phyloP scores from a whole-genome alignment of 129 eudicot genomes.

The Daucus carota region DH1_v3.0 NC_030388.2:1018001-1018500 shows the following conservation, averaged over 20 bases:
- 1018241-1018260: background rate
- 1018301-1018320: constrained; percentile 32
- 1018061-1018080: constrained; percentile 37
- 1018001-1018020: constrained; percentile 24
- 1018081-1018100: constrained; percentile 27
- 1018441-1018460: too few species aligned
- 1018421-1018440: background rate
- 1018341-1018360: constrained; percentile 33
- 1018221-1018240: constrained; percentile 3
- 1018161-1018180: constrained; percentile 21
- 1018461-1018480: too few species aligned
- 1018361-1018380: constrained; percentile 25
- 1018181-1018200: constrained; percentile 34
- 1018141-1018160: constrained; percentile 20
- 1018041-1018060: constrained; percentile 28
- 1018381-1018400: background rate
- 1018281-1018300: constrained; percentile 23
- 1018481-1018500: background rate
- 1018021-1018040: constrained; percentile 36
- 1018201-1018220: background rate
- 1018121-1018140: constrained; percentile 11
- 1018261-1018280: background rate
- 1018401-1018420: background rate
- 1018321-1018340: constrained; percentile 55
- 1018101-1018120: constrained; percentile 17